Base-by-base conservation (phyloP, 2,329 filamentous ascomycete species). In the Beauveria australis region DNA sequence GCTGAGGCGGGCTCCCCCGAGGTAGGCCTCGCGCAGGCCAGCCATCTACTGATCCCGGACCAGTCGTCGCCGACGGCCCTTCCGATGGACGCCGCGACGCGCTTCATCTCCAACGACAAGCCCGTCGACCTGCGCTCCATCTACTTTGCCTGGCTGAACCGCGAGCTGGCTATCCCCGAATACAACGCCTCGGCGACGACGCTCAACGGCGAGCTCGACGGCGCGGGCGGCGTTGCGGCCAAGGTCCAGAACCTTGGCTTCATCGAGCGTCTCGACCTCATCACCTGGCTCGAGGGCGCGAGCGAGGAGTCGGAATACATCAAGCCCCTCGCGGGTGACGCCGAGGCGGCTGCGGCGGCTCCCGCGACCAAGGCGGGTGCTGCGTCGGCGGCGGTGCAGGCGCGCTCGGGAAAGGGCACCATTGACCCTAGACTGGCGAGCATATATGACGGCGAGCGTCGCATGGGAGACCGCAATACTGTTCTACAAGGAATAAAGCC, bases 61-160 rank as follows among this genome's bases (percentile, higher is more conserved):
- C 72, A 77, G 58, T 81, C 83, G 63, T 47, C 26, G 40, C n/a
- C 37, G 79, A 22, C 85, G 60, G 80, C 85, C 6, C 81, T 95
- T 62, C 79, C 88, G 1, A 83, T 96, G 65, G 85, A 84, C 55
- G 81, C 83, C 16, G 81, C 87, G 10, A 99, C 94, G 66, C 91
- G 94, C 68, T 97, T 97, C 78, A 82, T 89, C 63, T 92, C 91
- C n/a, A 83, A 84, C 62, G 84, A 83, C 67, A 81, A 84, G 60
- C 81, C 88, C 5, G 87, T 96, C 68, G 91, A 97, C 72, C 80
- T 99, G 67, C 91, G 94, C 71, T 94, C 89, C 72, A 93, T 97
- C 75, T 97, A 93, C 79, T 96, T 97, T 71, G 92, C 92, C 60
- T 99, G 92, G 91, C 81, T 90, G 69, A 95, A 97, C 76, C 91